Evolutionary conservation across 2,329 filamentous ascomycete genomes (phyloP), one percentile per base, ranked within the genome.

Genomic region (Microcyclospora pomicola): DNA sequence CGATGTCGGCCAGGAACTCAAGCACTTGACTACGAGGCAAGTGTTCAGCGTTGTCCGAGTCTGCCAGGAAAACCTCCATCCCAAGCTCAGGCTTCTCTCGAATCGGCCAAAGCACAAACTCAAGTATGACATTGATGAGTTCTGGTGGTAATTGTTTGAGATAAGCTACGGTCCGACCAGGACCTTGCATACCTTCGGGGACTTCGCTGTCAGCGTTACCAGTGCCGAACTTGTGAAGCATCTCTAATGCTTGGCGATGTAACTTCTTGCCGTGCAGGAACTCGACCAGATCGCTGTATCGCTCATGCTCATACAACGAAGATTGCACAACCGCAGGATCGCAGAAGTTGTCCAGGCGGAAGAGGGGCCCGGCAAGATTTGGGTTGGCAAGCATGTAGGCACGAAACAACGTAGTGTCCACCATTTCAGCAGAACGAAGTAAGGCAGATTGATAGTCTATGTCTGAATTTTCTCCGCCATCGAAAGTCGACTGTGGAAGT

Each of bases 281-380:
- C 58, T 96, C 88, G n/a, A 98, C 86, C 2, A 98, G 67, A 61
- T 96, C 88, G 36, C 80, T 88, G 60, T 93, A 95, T 27, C 87
- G 77, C 41, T 82, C 82, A 31, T 80, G 84, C 56, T 94, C 84
- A 42, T 94, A 77, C 4, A 98, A 67, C 51, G 86, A 86, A 59
- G 94, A 83, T 55, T 94, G 91, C 15, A 98, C 88, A 2, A 96
- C 91, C 24, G 84, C 80, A 0, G 91, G 88, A 51, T 98, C 88
- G 59, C 91, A 96, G 56, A 95, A 96, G 58, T 98, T 98, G 54
- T 87, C 80, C 36, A 96, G 84, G 15, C 91, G 85, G 64, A 98
- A 96, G 0, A 98, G 71, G 0, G 87, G 84, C 2, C 83, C 82
- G 3, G 86, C 86, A 9, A 98, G 68, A 5, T 80, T 77, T 4